Base-by-base conservation (phyloP, 2,329 filamentous ascomycete species). In the Macrophomina tecta region DNA sequence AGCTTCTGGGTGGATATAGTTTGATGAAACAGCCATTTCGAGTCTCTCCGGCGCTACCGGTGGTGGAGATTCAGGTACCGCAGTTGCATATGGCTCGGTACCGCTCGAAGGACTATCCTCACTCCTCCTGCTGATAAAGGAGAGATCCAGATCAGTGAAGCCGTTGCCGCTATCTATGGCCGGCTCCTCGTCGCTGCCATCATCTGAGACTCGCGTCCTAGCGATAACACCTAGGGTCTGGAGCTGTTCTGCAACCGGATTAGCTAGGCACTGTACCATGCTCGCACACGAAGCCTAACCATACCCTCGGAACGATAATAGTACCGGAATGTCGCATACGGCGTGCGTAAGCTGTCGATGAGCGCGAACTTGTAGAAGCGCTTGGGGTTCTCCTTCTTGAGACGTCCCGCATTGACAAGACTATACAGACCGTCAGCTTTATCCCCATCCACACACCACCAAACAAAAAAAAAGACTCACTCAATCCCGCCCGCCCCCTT, bases 331-430 rank as follows among this genome's bases (percentile, higher is more conserved):
- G 73, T 80, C 4, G 76, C 82, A 68, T 82, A 84, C 2, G 84
- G 84, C 69, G 77, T 71, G 69, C 85, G 81, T 6, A 80, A 63
- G 1, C 82, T 77, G 71, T 86, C 83, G 23, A 84, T 72, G 18
- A 86, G 77, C 1, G 82, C 80, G 63, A 84, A 85, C 62, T 78
- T 80, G 72, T 85, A 85, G 71, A 78, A 82, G 3, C 77, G 74
- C 68, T 78, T 79, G 8, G 80, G 81, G 11, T 82, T 76, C 40
- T 79, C 73, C 40, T 72, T 69, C 60, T 77, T 77, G 8, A 80
- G 72, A 28, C 72, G 71, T 4, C 81, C 80, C 46, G 74, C 79
- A 61, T 74, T 76, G 34, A 77, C 68, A 7, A 82, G 73, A 18
- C 79, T 81, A 56, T 14, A 32, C n/a, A 9, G 28, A 36, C 7